A percentile compares a stretch with the other conserved stretches of the same genome.
These are phyloP conservation scores for Aeminium ludgeri DNA, from an alignment of 495 filamentous ascomycete species.

Conservation along the genomic window DNA sequence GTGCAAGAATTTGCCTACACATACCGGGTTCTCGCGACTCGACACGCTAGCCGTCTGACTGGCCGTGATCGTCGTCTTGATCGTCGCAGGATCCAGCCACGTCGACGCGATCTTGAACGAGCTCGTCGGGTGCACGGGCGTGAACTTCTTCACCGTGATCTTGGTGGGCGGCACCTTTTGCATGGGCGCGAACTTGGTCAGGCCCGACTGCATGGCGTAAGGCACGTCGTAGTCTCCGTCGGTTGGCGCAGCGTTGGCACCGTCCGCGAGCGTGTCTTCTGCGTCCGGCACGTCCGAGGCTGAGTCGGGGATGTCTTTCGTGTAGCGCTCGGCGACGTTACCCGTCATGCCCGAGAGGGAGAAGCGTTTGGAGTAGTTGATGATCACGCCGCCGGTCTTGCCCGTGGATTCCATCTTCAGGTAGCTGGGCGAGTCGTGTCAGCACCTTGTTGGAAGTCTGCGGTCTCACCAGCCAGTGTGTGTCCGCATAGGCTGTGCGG, in stretches of 20 bases:
- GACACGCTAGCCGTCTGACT: slow-evolving; percentile 37
- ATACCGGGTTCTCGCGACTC: slow-evolving; percentile 50
- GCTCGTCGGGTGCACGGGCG: slow-evolving; percentile 46
- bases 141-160: slow-evolving; percentile 40
- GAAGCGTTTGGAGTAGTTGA: slow-evolving; percentile 49
- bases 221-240: slow-evolving; percentile 33
- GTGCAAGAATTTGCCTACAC: slow-evolving; percentile 17
- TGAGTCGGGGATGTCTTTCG: slow-evolving; percentile 6
- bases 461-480: too few relatives aligned
- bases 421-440: slow-evolving; percentile 46
- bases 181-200: slow-evolving; percentile 57
- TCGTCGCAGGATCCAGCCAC: slow-evolving; percentile 36
- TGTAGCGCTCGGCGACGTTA: slow-evolving; percentile 29
- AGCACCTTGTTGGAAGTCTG: too few relatives aligned
- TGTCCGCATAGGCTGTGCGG: neutral
- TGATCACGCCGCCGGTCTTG: slow-evolving; percentile 32
- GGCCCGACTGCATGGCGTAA: slow-evolving; percentile 46
- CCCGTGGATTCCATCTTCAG: slow-evolving; percentile 43
- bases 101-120: slow-evolving; percentile 40
- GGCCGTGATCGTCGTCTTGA: slow-evolving; percentile 45
- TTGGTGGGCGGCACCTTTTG: slow-evolving; percentile 46
- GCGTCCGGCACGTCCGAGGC: slow-evolving; percentile 9
- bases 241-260: too few relatives aligned
- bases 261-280: neutral
- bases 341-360: slow-evolving; percentile 52